phyloP scores from a whole-genome alignment of 2,329 filamentous ascomycete species.

The Truncatella angustata region DNA sequence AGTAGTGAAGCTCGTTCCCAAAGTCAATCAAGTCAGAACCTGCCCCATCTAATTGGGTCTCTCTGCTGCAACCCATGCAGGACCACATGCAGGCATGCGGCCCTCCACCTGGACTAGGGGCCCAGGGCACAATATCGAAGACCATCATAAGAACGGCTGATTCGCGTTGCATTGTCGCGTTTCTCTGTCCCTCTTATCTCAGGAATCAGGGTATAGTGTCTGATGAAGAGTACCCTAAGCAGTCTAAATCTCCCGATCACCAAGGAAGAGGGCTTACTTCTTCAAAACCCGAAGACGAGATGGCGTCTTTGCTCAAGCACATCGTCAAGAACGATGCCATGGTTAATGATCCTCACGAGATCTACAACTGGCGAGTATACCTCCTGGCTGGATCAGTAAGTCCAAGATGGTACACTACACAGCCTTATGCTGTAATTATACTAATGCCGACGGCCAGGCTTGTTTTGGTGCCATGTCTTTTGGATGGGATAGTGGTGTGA shows the following conservation, averaged over 20 bases:
- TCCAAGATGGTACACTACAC: not conserved
- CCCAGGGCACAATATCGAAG: not conserved
- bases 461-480: slow-evolving; percentile 56
- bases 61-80: slow-evolving; percentile 2
- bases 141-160: not conserved
- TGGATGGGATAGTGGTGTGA: slow-evolving; percentile 62
- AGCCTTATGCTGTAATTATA: not conserved
- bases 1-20: not conserved
- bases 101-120: not conserved
- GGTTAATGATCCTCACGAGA: slow-evolving; percentile 62
- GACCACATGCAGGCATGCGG: slow-evolving; percentile 1
- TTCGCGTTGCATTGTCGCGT: not conserved
- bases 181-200: not conserved
- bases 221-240: not conserved
- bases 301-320: slow-evolving; percentile 16
- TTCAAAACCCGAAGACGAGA: slow-evolving; percentile 12
- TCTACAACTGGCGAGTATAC: slow-evolving; percentile 70
- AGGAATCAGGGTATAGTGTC: not conserved
- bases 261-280: not conserved
- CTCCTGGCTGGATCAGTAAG: slow-evolving; percentile 57
- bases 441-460: slow-evolving; percentile 21
- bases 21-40: not conserved
- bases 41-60: slow-evolving; percentile 9
- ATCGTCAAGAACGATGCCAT: slow-evolving; percentile 61
- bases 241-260: not conserved